Conservation (phyloP, 768 basidiomycete species). For the Podaxis sp. region DNA sequence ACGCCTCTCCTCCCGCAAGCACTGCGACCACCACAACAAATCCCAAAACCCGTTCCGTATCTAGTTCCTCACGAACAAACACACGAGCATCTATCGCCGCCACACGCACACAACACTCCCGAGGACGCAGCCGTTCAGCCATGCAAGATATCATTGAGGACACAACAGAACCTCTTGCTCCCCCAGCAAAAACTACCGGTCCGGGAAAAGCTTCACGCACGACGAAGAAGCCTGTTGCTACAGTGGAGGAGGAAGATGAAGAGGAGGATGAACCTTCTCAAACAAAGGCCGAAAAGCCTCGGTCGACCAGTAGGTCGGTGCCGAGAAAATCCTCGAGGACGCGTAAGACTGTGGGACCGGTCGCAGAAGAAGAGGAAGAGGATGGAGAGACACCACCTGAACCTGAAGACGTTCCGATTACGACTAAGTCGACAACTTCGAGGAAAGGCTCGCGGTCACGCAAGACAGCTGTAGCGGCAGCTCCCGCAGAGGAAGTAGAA, state of each 20-base stretch:
- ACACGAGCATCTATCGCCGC: conserved; percentile 24
- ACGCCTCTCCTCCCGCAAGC: conserved; percentile 17
- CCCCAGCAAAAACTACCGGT: conserved; percentile 21
- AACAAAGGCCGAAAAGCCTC: not conserved
- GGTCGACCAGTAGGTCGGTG: not conserved
- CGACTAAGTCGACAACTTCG: not conserved
- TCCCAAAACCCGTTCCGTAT: conserved; percentile 11
- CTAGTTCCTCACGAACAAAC: conserved; percentile 22
- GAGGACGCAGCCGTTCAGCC: conserved; percentile 7
- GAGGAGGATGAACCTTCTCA: not conserved
- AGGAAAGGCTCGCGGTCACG: conserved; percentile 1
- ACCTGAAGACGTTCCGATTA: not conserved
- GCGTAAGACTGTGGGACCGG: not conserved
- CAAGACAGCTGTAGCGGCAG: not conserved
- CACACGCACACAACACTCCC: conserved; percentile 11
- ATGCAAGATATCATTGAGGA: conserved; percentile 12
- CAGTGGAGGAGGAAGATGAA: not conserved
- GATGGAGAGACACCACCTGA: not conserved
- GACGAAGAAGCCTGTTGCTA: not conserved
- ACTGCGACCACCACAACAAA: conserved; percentile 2
- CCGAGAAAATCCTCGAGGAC: not conserved
- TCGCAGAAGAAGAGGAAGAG: conserved; percentile 2
- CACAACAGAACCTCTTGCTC: conserved; percentile 21
- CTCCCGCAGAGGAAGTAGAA: conserved; percentile 21
- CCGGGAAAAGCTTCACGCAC: not conserved